These are phyloP conservation scores for Schoenoplectus triqueter DNA, from an alignment of 202 grass and related monocot genomes.

Conservation along the genomic window DNA sequence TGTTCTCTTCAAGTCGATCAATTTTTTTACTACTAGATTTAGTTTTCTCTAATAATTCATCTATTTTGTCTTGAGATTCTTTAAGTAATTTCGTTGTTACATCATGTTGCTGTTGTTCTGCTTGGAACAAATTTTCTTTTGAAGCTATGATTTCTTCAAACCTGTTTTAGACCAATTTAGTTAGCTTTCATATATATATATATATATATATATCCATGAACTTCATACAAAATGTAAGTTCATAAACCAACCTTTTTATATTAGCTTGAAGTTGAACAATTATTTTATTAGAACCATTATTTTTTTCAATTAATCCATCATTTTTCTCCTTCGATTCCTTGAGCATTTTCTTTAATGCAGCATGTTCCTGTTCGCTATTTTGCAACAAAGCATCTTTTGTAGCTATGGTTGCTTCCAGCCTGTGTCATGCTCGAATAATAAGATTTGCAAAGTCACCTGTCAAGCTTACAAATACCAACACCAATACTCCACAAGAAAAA, in stretches of 20 bases:
- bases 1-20: conserved; percentile 56
- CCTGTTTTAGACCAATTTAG: conserved; percentile 54
- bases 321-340: conserved; percentile 66
- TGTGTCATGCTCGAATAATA: conserved; percentile 43
- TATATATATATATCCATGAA: conserved; percentile 29
- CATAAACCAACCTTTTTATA: conserved; percentile 57
- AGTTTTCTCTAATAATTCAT: conserved; percentile 57
- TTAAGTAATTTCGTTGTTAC: conserved; percentile 61
- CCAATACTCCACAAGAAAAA: conserved; percentile 22
- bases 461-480: conserved; percentile 46
- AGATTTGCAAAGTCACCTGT: conserved; percentile 39
- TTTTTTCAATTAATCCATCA: conserved; percentile 70
- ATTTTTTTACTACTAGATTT: conserved; percentile 54
- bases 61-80: conserved; percentile 65
- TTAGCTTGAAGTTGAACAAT: conserved; percentile 46
- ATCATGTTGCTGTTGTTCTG: conserved; percentile 60
- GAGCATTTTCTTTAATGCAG: conserved; percentile 54
- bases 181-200: conserved; percentile 35
- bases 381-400: conserved; percentile 68
- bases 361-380: conserved; percentile 56
- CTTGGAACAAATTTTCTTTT: conserved; percentile 59
- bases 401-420: conserved; percentile 69
- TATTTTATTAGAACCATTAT: conserved; percentile 47
- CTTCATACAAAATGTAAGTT: conserved; percentile 17
- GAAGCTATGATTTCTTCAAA: conserved; percentile 72